Percentiles rank a stretch among this genome's conserved stretches.
These are phyloP conservation scores for Phytophthora vignae DNA, from an alignment of 352 stramenopile species.

Conservation along the genomic window DNA sequence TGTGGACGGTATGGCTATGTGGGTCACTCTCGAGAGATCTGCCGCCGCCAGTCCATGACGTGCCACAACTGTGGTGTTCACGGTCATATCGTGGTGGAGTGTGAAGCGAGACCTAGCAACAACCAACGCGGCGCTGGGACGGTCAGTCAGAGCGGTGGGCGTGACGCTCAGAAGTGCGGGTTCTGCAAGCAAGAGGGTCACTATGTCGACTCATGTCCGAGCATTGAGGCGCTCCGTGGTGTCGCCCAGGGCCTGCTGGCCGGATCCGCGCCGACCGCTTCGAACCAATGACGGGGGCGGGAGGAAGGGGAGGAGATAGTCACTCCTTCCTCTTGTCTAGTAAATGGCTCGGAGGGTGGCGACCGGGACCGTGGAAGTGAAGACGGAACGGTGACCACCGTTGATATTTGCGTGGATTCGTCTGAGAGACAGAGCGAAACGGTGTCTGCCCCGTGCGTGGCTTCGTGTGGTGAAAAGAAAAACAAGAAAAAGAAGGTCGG, in stretches of 20 bases:
- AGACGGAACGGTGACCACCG: not conserved
- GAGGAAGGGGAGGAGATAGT: not conserved
- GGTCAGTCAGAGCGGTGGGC: not conserved
- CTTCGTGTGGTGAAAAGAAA: not conserved
- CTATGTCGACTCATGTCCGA: not conserved
- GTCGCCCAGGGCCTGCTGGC: not conserved
- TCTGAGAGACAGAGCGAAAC: no score
- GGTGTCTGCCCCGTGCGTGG: no score
- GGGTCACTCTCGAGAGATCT: not conserved
- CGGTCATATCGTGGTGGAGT: not conserved
- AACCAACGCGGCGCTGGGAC: not conserved
- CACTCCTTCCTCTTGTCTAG: constrained; percentile 2
- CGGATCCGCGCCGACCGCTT: not conserved
- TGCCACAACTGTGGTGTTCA: not conserved
- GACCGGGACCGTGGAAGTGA: not conserved
- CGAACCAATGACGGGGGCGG: not conserved
- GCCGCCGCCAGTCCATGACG: not conserved
- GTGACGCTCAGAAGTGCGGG: no score
- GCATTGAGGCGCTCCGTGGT: not conserved
- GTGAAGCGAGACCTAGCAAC: not conserved
- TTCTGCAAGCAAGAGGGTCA: not conserved
- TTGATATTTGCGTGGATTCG: not conserved
- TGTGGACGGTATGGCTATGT: not conserved
- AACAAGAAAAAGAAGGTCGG: not conserved
- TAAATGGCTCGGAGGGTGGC: not conserved